A percentile compares a stretch with the other conserved stretches of the same genome.
phyloP scores from a whole-genome alignment of 768 basidiomycete species.

The Tricholoma sp. region DNA sequence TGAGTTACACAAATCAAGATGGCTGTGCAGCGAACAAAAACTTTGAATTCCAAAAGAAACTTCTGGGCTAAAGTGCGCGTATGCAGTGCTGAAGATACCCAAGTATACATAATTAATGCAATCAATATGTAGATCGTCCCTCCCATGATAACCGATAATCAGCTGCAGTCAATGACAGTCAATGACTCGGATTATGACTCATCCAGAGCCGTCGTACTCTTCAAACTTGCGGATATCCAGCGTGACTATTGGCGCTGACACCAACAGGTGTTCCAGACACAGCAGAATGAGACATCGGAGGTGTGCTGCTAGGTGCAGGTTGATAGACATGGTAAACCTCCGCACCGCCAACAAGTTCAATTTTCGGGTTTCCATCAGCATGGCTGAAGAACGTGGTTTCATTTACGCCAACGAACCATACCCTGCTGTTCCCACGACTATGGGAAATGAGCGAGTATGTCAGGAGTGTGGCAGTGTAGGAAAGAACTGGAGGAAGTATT shows the following conservation, averaged over 20 bases:
- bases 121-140: too few species aligned
- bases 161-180: too few species aligned
- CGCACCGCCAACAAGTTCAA: neutral
- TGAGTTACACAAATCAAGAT: neutral
- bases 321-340: neutral
- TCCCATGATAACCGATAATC: too few species aligned
- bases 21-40: neutral
- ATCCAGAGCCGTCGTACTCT: neutral
- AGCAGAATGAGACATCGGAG: neutral
- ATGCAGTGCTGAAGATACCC: neutral
- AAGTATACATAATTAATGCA: too few species aligned
- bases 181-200: neutral
- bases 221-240: neutral
- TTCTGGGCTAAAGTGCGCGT: too few species aligned
- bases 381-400: conserved; percentile 7
- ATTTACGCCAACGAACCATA: conserved; percentile 7
- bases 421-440: conserved; percentile 9
- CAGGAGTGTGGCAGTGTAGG: conserved; percentile 10
- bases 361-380: neutral
- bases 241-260: neutral
- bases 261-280: neutral
- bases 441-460: conserved; percentile 5
- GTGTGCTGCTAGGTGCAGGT: neutral
- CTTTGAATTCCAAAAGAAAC: neutral
- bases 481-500: conserved; percentile 5